Conservation (phyloP, 805 yeast genomes). For the Kodamaea restingae region DNA sequence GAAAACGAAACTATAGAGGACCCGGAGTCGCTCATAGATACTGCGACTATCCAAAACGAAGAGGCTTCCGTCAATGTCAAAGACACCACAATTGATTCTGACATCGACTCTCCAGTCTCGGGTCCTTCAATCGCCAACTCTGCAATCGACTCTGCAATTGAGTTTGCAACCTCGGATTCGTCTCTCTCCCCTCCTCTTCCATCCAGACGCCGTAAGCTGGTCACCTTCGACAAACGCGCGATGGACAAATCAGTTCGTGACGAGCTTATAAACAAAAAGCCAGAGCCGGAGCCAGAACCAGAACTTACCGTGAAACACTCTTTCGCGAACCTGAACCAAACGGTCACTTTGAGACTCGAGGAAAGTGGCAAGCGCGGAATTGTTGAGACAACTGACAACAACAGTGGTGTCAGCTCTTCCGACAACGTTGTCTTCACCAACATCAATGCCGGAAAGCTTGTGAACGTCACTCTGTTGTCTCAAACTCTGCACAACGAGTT, state of each 20-base stretch:
- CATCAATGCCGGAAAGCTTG: conserved; percentile 7
- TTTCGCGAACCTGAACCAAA: conserved; percentile 3
- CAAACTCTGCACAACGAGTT: conserved; percentile 6
- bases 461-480: conserved; percentile 5
- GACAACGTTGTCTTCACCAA: conserved; percentile 5
- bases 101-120: no score
- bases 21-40: no score
- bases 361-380: conserved; percentile 1
- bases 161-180: not conserved
- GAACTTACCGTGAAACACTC: conserved; percentile 1
- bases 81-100: no score
- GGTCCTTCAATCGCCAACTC: no score
- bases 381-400: conserved; percentile 2
- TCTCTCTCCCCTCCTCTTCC: not conserved
- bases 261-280: conserved; percentile 1
- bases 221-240: conserved; percentile 6
- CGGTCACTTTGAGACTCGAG: conserved; percentile 7
- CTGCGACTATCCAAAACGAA: not conserved
- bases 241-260: conserved; percentile 7
- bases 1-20: not conserved
- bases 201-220: conserved; percentile 19
- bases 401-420: conserved; percentile 5
- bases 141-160: no score
- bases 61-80: no score
- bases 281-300: not conserved